Evolutionary conservation across 1,284 basidiomycete species (phyloP).

Genomic region (Tilletia walkeri): DNA sequence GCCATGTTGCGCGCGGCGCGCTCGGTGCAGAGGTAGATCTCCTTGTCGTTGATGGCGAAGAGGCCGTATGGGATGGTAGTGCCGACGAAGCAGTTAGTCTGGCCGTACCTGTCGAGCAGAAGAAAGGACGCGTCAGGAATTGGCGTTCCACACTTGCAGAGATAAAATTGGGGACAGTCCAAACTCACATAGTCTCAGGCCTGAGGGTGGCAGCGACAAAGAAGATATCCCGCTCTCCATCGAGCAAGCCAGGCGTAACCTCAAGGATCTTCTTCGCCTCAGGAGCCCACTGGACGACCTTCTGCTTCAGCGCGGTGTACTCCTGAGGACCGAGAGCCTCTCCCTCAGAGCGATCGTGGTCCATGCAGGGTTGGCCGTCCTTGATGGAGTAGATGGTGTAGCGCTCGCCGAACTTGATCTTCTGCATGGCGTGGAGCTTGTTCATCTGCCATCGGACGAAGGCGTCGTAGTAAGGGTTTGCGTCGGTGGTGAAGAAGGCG

Average conservation of each 20-base stretch:
- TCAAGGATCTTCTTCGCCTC: conserved; percentile 24
- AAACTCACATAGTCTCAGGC: conserved; percentile 81
- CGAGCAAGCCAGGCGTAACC: conserved; percentile 77
- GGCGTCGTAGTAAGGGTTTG: conserved; percentile 94
- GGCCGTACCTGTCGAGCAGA: conserved; percentile 63
- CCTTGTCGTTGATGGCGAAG: conserved; percentile 68
- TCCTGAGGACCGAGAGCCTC: conserved; percentile 95
- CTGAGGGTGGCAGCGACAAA: conserved; percentile 93
- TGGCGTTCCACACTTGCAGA: too few relatives aligned
- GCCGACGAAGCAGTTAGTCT: conserved; percentile 97
- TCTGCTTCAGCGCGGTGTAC: conserved; percentile 94
- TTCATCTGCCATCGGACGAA: conserved; percentile 99
- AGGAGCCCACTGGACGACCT: conserved; percentile 66
- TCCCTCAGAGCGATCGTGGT: conserved; percentile 94
- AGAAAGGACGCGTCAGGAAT: too few relatives aligned
- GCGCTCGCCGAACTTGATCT: conserved; percentile 82
- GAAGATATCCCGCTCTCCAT: conserved; percentile 66
- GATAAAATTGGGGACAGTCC: not conserved
- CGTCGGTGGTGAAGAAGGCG: conserved; percentile 88
- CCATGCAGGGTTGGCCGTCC: conserved; percentile 99
- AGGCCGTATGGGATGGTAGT: conserved; percentile 87
- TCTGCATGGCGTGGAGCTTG: conserved; percentile 68
- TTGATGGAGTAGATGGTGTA: conserved; percentile 99
- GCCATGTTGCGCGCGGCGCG: conserved; percentile 96
- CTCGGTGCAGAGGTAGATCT: conserved; percentile 80